A percentile compares a stretch with the other conserved stretches of the same genome.
Conservation (phyloP, 768 basidiomycete species). For the Phaeolepiota aurea region DNA sequence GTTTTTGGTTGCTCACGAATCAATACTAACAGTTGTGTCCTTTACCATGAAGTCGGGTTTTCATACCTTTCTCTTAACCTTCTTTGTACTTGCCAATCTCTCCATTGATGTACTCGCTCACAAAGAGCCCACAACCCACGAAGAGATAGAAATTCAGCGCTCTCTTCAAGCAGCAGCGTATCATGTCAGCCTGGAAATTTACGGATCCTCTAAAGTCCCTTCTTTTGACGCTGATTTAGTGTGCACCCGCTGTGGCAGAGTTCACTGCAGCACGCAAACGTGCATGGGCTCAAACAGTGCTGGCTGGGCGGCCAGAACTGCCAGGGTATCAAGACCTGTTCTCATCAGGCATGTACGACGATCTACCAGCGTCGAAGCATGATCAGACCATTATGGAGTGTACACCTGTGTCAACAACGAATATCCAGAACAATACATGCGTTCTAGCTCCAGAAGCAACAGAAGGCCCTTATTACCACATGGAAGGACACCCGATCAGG, state of each 20-base stretch:
- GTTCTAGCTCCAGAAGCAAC: constrained; percentile 45
- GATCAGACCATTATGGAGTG: constrained; percentile 34
- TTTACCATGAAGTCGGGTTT: neutral
- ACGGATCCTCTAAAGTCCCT: neutral
- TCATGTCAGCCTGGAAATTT: constrained; percentile 24
- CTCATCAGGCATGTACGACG: constrained; percentile 24
- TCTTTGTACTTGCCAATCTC: constrained; percentile 15
- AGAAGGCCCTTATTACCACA: constrained; percentile 48
- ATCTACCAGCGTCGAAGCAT: constrained; percentile 14
- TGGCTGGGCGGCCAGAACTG: constrained; percentile 27
- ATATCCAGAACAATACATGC: constrained; percentile 47
- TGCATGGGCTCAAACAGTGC: constrained; percentile 35
- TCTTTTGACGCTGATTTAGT: constrained; percentile 19
- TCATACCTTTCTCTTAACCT: neutral
- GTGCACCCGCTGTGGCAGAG: constrained; percentile 42
- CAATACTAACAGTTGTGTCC: neutral
- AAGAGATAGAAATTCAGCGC: constrained; percentile 40
- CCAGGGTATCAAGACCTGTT: constrained; percentile 37
- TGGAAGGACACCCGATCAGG: constrained; percentile 37
- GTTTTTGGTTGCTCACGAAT: too few relatives aligned
- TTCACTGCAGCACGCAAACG: constrained; percentile 42
- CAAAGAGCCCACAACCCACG: constrained; percentile 31
- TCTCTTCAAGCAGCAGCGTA: constrained; percentile 44
- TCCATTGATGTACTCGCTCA: constrained; percentile 24
- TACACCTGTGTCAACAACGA: constrained; percentile 33